A percentile compares a stretch with the other conserved stretches of the same genome.
Evolutionary conservation across 805 yeast genomes (phyloP).

Genomic region (Lipomyces kockii): DNA sequence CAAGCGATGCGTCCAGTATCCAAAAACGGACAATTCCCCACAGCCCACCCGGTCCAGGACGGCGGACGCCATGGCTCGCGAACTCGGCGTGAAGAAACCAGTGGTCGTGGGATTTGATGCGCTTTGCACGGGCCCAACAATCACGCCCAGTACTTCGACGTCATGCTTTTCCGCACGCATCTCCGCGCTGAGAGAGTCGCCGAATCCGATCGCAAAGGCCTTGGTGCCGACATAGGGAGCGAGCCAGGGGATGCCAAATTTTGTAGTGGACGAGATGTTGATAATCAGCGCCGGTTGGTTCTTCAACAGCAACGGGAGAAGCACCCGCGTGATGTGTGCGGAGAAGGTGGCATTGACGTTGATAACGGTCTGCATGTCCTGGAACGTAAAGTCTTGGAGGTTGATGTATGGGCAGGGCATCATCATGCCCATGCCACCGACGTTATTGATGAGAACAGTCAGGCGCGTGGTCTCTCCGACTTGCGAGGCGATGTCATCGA

Average conservation of each 20-base stretch:
- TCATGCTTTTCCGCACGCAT: background rate
- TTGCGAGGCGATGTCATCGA: background rate
- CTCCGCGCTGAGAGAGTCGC: background rate
- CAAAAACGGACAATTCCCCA: background rate
- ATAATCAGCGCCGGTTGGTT: background rate
- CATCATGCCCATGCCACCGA: background rate
- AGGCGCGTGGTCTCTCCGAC: background rate
- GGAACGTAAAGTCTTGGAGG: background rate
- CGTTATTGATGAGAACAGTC: slow-evolving; percentile 1
- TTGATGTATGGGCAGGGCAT: background rate
- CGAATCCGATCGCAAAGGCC: slow-evolving; percentile 2
- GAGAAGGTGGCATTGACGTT: slow-evolving; percentile 1
- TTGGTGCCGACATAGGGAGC: background rate
- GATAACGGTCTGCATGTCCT: background rate
- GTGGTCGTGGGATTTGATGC: background rate
- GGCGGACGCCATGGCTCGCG: slow-evolving; percentile 2
- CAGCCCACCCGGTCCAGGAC: background rate
- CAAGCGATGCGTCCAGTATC: background rate
- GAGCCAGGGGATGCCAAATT: background rate
- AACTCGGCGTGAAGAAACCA: background rate
- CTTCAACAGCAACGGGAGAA: background rate
- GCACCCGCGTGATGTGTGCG: background rate
- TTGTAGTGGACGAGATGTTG: background rate
- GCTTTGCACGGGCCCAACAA: background rate
- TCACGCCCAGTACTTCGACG: background rate